Conservation (phyloP, 768 basidiomycete species). For the Hortiboletus campestris region DNA sequence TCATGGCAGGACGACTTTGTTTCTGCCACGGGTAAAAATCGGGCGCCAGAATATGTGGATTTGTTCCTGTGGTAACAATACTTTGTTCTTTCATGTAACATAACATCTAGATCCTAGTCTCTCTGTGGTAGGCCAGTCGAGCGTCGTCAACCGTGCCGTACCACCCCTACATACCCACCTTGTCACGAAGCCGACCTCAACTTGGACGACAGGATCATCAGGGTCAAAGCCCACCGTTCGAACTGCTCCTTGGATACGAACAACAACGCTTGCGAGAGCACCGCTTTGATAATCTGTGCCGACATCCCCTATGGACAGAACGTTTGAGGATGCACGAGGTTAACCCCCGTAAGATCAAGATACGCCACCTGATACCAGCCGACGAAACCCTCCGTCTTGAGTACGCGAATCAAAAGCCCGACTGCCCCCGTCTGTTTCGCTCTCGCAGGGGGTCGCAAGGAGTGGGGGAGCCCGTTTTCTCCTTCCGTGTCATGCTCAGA, state of each 20-base stretch:
- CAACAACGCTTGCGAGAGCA: constrained; percentile 89
- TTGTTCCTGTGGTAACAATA: neutral
- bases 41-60: neutral
- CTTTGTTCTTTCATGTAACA: neutral
- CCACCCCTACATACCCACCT: too few relatives aligned
- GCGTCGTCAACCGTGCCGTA: neutral
- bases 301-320: constrained; percentile 76
- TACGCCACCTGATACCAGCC: constrained; percentile 91
- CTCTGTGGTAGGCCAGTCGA: neutral
- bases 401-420: constrained; percentile 69
- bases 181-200: constrained; percentile 13
- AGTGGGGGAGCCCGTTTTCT: constrained; percentile 18
- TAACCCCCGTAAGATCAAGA: neutral
- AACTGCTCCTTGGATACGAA: constrained; percentile 99
- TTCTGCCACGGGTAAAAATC: neutral
- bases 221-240: constrained; percentile 78
- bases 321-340: neutral
- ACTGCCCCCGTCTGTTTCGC: constrained; percentile 69
- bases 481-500: constrained; percentile 45
- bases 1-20: neutral
- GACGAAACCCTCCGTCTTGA: constrained; percentile 71
- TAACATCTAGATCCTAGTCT: neutral
- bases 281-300: constrained; percentile 95
- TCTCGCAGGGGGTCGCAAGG: constrained; percentile 16
- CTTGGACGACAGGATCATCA: constrained; percentile 57